Evolutionary conservation across 2,329 filamentous ascomycete genomes (phyloP), one percentile per base, ranked within the genome.

Genomic region (Tolypocladium guangdongense): DNA sequence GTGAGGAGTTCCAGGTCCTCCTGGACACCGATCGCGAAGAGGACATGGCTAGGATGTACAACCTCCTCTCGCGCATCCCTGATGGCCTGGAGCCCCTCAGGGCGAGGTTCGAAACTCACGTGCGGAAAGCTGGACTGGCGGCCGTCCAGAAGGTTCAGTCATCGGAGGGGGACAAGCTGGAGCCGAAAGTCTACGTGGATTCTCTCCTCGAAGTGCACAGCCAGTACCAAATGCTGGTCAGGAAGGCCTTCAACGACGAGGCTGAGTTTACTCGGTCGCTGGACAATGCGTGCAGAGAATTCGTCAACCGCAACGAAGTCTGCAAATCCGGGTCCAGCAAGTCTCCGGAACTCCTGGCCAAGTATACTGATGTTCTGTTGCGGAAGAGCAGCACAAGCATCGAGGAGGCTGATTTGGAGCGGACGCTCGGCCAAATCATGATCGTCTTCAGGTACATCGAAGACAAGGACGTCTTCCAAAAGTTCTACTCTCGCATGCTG

Each of bases 371-470:
- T 68, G 85, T 90, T 11, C 75, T 99, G 35, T 77, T 99, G 51
- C 92, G 93, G 71, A 96, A 96, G 77, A 92, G 89, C 60, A 88
- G 87, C 33, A 95, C 91, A 62, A 90, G 90, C 62, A 89, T 90
- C 16, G 93, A 97, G 66, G 93, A 99, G 66, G 87, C 88, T 35
- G 92, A 99, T 65, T 80, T 97, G 63, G 93, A 99, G 72, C 86
- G 87, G 60, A 87, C 90, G 35, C 76, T 97, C 33, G 84, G 83
- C 22, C 89, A 96, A 68, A 93, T 99, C 63, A 99, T 99, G 93
- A 96, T 92, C 1, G 90, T 99, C 53, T 99, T 99, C 82, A 97
- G 97, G 75, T 99, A 99, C 71, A 97, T 99, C 58, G 93, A 99
- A 68, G 95, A 99, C 73, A 99, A 99, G 78, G 93, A 99, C 65